Base-by-base conservation (phyloP, 352 stramenopile genomes). In the Globisporangium spiculum region DNA sequence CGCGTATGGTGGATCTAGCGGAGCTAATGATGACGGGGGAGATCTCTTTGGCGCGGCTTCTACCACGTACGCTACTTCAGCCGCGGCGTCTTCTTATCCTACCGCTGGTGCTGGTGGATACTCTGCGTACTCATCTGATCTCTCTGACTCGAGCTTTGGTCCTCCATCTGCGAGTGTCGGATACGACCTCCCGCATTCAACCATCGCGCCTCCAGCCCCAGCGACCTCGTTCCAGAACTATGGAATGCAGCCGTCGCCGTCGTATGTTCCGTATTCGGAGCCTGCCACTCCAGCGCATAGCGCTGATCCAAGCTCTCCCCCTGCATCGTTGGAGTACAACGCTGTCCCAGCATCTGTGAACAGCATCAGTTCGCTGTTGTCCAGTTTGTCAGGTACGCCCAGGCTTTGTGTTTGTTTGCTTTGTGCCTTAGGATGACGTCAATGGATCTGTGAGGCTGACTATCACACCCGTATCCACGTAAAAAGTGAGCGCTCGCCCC, bases 341-440 rank as follows among this genome's bases (percentile, higher is more conserved):
- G 61, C 78, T 3, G 65, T 65, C 1, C 61, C 69, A 3, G 63
- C 78, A 22, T 75, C 76, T 1, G 63, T 84, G 2, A 83, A 73
- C 65, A 80, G 73, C 34, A 78, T 93, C 72, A 91, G 80, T 65
- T 81, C 79, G 14, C 72, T 93, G 54, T 74, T 93, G 30, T 74
- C 75, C 6, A 91, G 86, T 67, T 59, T 93, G 6, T 90, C 83
- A 16, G 73, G 77, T 84, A 62, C 54, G n/a, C 4, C 4, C 26
- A 56, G 22, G 16, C 12, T 22, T 52, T n/a, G 2, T 22, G 18
- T 20, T 1, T 53, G 3, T 59, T 34, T 12, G 34, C 5, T 12
- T 4, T 48, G n/a, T 54, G 24, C 55, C 0, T 10, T 36, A 2
- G 32, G 32, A 12, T 24, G 16, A 38, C 12, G 6, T 57, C 18